Evolutionary conservation across 2,329 filamentous ascomycete genomes (phyloP).

Genomic region (Aspergillus ochraceoroseus): DNA sequence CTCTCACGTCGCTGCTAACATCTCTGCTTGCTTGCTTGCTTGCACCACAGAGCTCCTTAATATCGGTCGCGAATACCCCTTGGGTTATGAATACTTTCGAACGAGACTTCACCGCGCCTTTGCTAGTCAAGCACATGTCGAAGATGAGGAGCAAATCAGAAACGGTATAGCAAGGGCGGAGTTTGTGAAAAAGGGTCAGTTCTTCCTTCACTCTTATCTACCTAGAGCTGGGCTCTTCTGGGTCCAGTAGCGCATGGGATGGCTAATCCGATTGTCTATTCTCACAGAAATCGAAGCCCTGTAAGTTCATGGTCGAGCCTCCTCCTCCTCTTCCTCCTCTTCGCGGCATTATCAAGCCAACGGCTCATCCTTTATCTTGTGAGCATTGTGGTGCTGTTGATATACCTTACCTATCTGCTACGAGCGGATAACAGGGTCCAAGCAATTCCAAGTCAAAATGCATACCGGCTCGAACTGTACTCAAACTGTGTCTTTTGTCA

Average conservation of each 20-base stretch:
- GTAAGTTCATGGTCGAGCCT: slow-evolving; percentile 52
- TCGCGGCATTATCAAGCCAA: not conserved
- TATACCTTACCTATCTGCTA: not conserved
- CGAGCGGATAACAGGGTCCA: not conserved
- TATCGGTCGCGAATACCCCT: slow-evolving; percentile 79
- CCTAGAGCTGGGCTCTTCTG: too few species aligned
- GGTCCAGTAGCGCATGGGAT: too few species aligned
- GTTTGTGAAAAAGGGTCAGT: slow-evolving; percentile 81
- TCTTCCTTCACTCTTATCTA: not conserved
- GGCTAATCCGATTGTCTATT: not conserved
- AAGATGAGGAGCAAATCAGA: slow-evolving; percentile 68
- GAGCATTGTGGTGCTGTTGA: too few species aligned
- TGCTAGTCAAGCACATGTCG: slow-evolving; percentile 64
- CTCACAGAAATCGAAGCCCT: slow-evolving; percentile 77
- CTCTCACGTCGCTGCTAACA: too few species aligned
- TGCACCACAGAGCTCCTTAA: slow-evolving; percentile 67
- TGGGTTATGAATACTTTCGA: slow-evolving; percentile 77
- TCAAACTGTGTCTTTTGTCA: slow-evolving; percentile 4
- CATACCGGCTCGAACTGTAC: not conserved
- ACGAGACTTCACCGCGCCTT: slow-evolving; percentile 81
- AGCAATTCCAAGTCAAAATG: not conserved
- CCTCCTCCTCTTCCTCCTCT: not conserved
- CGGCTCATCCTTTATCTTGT: too few species aligned
- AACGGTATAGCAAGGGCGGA: slow-evolving; percentile 71
- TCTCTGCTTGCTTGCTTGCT: too few species aligned